Base-by-base conservation (phyloP, 345 rosid species). In the Heritiera littoralis region DNA sequence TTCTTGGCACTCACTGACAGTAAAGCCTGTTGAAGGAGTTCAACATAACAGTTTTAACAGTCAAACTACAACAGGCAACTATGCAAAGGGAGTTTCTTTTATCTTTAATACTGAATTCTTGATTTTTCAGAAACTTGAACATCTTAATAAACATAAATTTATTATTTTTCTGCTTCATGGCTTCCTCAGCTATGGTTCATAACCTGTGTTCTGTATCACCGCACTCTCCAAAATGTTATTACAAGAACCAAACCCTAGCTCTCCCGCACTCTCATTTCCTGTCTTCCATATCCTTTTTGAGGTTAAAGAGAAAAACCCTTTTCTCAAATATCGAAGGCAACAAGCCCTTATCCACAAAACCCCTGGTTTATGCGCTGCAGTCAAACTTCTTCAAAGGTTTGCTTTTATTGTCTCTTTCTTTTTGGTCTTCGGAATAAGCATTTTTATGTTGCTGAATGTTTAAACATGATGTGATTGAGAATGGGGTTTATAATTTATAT, bases 321-420 rank as follows among this genome's bases (percentile, higher is more conserved):
- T 45, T 61, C 81, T 71, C 72, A 61, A 56, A 55, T 15, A 77
- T 77, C 78, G 84, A 75, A 66, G 15, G 68, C 45, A 38, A 59
- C 51, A 74, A 81, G 51, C 79, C 77, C 77, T 49, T 35, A 61
- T 38, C 76, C 6, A 79, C 61, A 55, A 87, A 83, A 78, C 64
- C 79, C 35, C 74, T 77, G 11, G 86, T 88, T 80, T 72, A 52
- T 38, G 89, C 92, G 72, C 87, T 82, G 3, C 91, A 88, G 56
- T 84, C 89, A 74, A 81, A 66, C 79, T 81, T 92, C 80, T 75
- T 92, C 7, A 89, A 82, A 88, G 90, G 95, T 90, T 69, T 78
- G 73, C 55, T 48, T 63, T 77, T 71, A 35, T 14, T 59, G 2
- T 18, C 23, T 65, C 28, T 65, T 66, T 55, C 48, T 51, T n/a